Base-by-base conservation (phyloP, 257 asterid genomes). In the Solanum paucissectum region DNA sequence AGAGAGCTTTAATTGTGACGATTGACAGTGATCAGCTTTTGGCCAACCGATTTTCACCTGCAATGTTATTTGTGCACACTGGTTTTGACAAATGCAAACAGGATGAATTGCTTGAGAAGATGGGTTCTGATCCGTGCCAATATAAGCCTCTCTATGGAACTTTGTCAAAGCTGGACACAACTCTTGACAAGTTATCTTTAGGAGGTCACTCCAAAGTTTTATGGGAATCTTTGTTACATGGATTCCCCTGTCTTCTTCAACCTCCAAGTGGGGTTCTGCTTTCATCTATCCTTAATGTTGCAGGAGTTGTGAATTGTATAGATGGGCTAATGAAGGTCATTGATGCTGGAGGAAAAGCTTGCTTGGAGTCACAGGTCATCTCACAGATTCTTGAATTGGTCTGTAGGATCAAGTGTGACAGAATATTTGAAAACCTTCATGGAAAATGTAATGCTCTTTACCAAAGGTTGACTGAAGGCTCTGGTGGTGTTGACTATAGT, bases 211-310 rank as follows among this genome's bases (percentile, higher is more conserved):
- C 95, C 36, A 92, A 93, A 89, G 88, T 93, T 72, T 90, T 95
- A 87, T 97, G 98, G 99, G 94, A 94, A 90, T 87, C 94, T 87
- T 89, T 87, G 27, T 89, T 96, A 92, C 98, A 95, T 93, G 99
- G 99, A 27, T 94, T 97, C 90, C 98, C 99, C 20, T 93, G 94
- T 86, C 90, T 92, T 90, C 87, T 88, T 88, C 95, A 89, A 75
- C 90, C 85, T 90, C 88, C 90, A 8, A 88, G 94, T 87, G 98
- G 92, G 88, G 87, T 93, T 91, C 87, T 97, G 64, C 93, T 98
- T 38, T 97, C 99, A 84, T 96, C 98, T 91, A 91, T 94, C 86
- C 95, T 95, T 89, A 94, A 87, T 91, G 92, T 94, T 87, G 90
- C 87, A 87, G 95, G 94, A 68, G 93, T 96, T 81, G 88, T 96